These are phyloP conservation scores for Plasmopara muralis DNA, from an alignment of 352 stramenopile species.

Conservation along the genomic window DNA sequence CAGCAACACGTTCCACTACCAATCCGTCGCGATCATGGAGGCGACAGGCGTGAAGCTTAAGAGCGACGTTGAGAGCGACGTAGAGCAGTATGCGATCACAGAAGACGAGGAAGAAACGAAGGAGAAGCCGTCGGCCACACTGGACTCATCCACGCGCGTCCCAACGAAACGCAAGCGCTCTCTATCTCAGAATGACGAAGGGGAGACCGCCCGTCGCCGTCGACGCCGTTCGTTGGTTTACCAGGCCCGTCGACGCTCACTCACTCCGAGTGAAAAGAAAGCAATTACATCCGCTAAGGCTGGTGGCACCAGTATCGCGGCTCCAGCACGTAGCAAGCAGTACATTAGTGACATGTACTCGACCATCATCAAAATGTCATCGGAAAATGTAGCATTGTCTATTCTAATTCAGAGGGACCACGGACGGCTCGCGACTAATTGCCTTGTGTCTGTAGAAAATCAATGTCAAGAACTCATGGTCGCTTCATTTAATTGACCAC, in stretches of 20 bases:
- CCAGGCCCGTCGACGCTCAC: conserved; percentile 59
- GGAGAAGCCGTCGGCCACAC: conserved; percentile 9
- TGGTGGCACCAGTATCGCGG: conserved; percentile 2
- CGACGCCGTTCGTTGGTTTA: conserved; percentile 66
- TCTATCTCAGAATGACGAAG: conserved; percentile 43
- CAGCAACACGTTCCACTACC: no score
- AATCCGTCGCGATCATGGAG: conserved; percentile 1
- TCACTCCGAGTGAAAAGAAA: conserved; percentile 44
- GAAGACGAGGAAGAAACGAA: conserved; percentile 26
- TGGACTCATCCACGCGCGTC: conserved; percentile 6
- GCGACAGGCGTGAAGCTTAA: conserved; percentile 22
- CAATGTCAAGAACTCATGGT: conserved; percentile 96
- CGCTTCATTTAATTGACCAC: conserved; percentile 95
- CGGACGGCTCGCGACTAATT: no score
- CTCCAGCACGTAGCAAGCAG: conserved; percentile 43
- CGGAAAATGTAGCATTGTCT: conserved; percentile 67
- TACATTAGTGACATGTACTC: conserved; percentile 90
- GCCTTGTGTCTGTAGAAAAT: conserved; percentile 81
- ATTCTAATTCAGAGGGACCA: no score
- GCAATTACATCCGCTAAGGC: not conserved
- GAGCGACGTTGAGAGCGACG: conserved; percentile 25
- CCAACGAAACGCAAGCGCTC: conserved; percentile 63
- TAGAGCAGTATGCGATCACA: conserved; percentile 24
- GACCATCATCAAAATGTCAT: conserved; percentile 89
- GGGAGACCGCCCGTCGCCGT: conserved; percentile 55